These are phyloP conservation scores for Draba incana DNA, from an alignment of 345 rosid species.

Conservation along the genomic window DNA sequence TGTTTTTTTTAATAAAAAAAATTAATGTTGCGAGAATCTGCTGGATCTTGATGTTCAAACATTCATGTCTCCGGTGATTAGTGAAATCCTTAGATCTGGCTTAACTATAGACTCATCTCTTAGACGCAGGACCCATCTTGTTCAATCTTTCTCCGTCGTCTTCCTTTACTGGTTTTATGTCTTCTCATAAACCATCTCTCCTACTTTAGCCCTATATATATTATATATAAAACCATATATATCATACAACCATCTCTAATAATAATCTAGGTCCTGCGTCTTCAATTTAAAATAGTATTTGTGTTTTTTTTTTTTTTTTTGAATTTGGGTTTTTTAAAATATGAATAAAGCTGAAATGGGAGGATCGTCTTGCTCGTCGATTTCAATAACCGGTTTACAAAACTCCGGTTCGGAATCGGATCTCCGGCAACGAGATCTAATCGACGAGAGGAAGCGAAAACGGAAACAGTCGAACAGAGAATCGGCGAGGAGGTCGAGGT, in stretches of 20 bases:
- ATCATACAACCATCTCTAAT: neutral
- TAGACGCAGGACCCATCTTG: conserved; percentile 93
- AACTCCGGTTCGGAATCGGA: conserved; percentile 71
- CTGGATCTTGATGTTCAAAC: conserved; percentile 43
- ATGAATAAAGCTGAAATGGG: conserved; percentile 57
- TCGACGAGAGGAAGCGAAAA: conserved; percentile 72
- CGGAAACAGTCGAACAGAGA: conserved; percentile 83
- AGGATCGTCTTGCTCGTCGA: conserved; percentile 52
- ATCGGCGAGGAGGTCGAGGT: conserved; percentile 86
- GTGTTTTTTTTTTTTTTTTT: neutral
- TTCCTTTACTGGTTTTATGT: conserved; percentile 97
- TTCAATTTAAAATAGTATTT: neutral
- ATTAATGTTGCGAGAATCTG: conserved; percentile 26
- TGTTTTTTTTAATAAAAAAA: neutral
- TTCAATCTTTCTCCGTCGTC: conserved; percentile 97
- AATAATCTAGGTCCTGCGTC: conserved; percentile 28
- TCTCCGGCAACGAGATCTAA: conserved; percentile 42
- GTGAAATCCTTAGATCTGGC: conserved; percentile 45
- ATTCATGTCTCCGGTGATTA: conserved; percentile 50
- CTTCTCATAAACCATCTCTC: conserved; percentile 60
- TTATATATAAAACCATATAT: conserved; percentile 15
- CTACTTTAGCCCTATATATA: conserved; percentile 26
- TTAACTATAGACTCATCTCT: conserved; percentile 61
- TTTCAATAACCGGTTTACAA: conserved; percentile 33
- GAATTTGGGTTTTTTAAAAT: neutral